phyloP scores from a whole-genome alignment of 2,329 filamentous ascomycete species.

The Orbilia javanica region DNA sequence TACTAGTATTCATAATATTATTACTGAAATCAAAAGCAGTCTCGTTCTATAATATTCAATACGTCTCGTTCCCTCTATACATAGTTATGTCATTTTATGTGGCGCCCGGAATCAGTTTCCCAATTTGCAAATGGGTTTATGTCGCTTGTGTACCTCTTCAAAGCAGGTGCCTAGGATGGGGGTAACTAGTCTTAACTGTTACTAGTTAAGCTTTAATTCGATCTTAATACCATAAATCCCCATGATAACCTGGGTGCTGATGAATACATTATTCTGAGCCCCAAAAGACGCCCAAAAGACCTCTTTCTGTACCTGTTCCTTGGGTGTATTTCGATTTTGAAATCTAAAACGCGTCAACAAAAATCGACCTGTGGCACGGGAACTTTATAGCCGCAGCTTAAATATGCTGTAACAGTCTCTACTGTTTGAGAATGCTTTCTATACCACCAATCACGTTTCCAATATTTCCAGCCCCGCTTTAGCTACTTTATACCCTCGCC shows the following conservation, averaged over 20 bases:
- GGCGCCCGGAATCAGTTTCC: no score
- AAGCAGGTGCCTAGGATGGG: neutral
- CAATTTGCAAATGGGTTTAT: neutral
- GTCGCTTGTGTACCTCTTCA: neutral
- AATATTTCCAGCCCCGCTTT: neutral
- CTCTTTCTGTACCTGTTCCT: no score
- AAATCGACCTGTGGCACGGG: no score
- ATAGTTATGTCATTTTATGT: no score
- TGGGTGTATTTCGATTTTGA: no score
- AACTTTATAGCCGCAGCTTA: no score
- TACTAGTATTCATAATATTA: constrained; percentile 21
- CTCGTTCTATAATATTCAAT: neutral
- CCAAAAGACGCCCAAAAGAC: no score
- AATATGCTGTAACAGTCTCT: neutral
- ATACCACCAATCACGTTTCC: neutral
- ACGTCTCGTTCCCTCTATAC: neutral
- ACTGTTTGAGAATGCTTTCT: neutral
- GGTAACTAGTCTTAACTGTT: neutral
- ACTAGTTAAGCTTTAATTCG: neutral
- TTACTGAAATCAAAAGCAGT: constrained; percentile 19
- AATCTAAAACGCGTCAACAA: no score
- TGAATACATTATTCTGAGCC: no score
- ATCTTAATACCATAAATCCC: neutral
- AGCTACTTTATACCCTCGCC: constrained; percentile 47
- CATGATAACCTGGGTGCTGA: no score